phyloP scores from a whole-genome alignment of 2,329 filamentous ascomycete species.

The Claviceps sorghi region DNA sequence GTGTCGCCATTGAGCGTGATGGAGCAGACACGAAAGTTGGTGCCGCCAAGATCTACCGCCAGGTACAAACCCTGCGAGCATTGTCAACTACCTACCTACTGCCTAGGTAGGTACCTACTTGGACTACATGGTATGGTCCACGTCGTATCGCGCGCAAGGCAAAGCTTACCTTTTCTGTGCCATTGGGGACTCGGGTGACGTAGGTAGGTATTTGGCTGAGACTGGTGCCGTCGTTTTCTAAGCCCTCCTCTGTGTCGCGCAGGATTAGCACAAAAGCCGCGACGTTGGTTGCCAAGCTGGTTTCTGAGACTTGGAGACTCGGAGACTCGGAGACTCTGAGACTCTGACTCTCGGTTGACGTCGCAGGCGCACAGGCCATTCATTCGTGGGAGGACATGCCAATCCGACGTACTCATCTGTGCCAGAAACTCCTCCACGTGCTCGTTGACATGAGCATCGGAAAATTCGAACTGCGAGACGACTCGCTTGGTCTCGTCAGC shows the following conservation, averaged over 20 bases:
- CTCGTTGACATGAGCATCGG: slow-evolving; percentile 60
- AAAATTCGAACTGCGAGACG: slow-evolving; percentile 74
- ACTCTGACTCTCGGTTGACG: too few relatives aligned
- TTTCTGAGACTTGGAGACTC: too few relatives aligned
- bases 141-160: too few relatives aligned
- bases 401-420: slow-evolving; percentile 54
- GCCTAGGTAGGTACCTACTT: too few relatives aligned
- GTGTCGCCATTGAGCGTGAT: slow-evolving; percentile 86
- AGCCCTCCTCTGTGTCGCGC: slow-evolving; percentile 56
- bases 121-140: too few relatives aligned
- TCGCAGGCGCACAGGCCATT: neutral
- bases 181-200: slow-evolving; percentile 89
- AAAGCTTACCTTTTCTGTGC: slow-evolving; percentile 65
- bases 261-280: neutral
- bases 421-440: slow-evolving; percentile 74
- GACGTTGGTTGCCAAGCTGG: neutral
- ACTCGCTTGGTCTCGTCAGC: slow-evolving; percentile 63
- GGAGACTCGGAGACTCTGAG: too few relatives aligned
- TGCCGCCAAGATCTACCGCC: slow-evolving; percentile 93
- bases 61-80: slow-evolving; percentile 68
- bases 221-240: slow-evolving; percentile 62
- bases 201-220: slow-evolving; percentile 96
- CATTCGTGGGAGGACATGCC: too few relatives aligned
- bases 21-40: slow-evolving; percentile 96
- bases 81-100: slow-evolving; percentile 1